Evolutionary conservation across 495 filamentous ascomycete genomes (phyloP).

Genomic region (Penicillium coffeae): DNA sequence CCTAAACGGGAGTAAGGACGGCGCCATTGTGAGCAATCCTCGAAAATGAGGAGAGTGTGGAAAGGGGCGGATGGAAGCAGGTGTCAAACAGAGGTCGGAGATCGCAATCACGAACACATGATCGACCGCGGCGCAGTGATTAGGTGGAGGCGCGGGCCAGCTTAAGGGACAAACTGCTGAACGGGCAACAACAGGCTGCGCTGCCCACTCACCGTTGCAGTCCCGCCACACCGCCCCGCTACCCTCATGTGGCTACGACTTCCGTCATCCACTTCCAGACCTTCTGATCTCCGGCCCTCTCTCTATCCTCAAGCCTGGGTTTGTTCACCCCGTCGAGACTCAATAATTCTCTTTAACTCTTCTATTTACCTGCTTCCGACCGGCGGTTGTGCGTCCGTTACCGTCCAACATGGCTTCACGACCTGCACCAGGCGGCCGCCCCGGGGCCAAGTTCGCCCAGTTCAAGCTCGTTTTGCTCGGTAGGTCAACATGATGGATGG

Average conservation of each 20-base stretch:
- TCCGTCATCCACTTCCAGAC: constrained; percentile 28
- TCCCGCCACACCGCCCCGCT: constrained; percentile 31
- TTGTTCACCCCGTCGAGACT: constrained; percentile 4
- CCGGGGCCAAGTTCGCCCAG: constrained; percentile 87
- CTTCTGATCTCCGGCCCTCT: constrained; percentile 16
- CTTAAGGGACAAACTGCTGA: not conserved
- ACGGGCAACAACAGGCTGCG: not conserved
- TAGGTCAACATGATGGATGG: constrained; percentile 36
- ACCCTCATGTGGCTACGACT: constrained; percentile 25
- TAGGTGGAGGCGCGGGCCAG: constrained; percentile 13
- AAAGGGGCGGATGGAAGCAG: constrained; percentile 7
- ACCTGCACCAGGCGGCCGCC: constrained; percentile 69
- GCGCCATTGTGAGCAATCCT: constrained; percentile 45
- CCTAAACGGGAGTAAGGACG: constrained; percentile 70
- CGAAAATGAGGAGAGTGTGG: constrained; percentile 3
- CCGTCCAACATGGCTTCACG: constrained; percentile 88
- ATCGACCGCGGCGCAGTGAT: constrained; percentile 15
- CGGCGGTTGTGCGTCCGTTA: too few relatives aligned
- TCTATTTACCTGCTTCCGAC: constrained; percentile 14
- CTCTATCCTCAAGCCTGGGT: constrained; percentile 4
- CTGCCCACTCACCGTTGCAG: constrained; percentile 5
- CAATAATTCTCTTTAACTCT: not conserved
- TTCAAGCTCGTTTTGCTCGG: constrained; percentile 97
- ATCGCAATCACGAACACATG: constrained; percentile 27
- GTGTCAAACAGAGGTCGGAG: constrained; percentile 1